phyloP scores from a whole-genome alignment of 1,139 yeast species.

The Hemisphaericaspora subhashii region DNA sequence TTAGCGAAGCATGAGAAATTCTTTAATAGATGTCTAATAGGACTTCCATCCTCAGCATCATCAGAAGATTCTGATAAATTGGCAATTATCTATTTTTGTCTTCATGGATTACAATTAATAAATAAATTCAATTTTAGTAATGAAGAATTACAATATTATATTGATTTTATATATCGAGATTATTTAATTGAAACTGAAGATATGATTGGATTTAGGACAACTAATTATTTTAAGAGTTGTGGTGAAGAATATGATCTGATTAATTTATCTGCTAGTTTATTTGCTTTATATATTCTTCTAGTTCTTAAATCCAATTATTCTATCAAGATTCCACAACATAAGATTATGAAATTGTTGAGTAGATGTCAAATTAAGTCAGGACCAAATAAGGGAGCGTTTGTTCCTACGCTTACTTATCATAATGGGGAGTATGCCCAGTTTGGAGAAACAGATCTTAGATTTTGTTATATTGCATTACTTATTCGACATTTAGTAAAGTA shows the following conservation, averaged over 20 bases:
- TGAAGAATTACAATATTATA: slow-evolving; percentile 29
- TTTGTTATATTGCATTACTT: slow-evolving; percentile 71
- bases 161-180: slow-evolving; percentile 50
- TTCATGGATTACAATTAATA: slow-evolving; percentile 60
- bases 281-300: slow-evolving; percentile 54
- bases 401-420: slow-evolving; percentile 27
- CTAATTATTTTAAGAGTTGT: slow-evolving; percentile 37
- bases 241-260: slow-evolving; percentile 52
- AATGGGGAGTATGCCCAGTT: slow-evolving; percentile 26
- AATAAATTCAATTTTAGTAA: slow-evolving; percentile 32
- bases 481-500: slow-evolving; percentile 56
- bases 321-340: slow-evolving; percentile 37
- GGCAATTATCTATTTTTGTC: slow-evolving; percentile 64
- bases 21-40: slow-evolving; percentile 49
- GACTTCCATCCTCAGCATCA: slow-evolving; percentile 52
- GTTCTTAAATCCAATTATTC: slow-evolving; percentile 45
- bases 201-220: slow-evolving; percentile 50
- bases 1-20: slow-evolving; percentile 47
- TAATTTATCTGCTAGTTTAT: slow-evolving; percentile 67
- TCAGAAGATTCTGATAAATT: slow-evolving; percentile 66
- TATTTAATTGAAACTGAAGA: slow-evolving; percentile 46
- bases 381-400: slow-evolving; percentile 52
- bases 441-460: slow-evolving; percentile 74
- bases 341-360: slow-evolving; percentile 50
- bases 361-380: slow-evolving; percentile 61